phyloP scores from a whole-genome alignment of 331 rosid genomes.

The Rosa hybrid region DNA sequence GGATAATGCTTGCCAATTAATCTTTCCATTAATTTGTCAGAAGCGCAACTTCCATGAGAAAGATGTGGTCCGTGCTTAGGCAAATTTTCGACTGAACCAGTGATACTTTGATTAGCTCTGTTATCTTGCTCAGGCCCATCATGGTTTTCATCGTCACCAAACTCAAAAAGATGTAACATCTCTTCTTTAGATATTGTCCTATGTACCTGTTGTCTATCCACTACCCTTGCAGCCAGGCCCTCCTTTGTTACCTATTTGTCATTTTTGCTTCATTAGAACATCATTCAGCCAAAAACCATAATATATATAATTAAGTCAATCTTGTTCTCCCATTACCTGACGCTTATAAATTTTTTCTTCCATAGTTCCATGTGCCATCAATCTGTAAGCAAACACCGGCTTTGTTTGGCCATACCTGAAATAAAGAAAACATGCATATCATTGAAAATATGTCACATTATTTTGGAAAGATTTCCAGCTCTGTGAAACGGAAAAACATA shows the following conservation, averaged over 20 bases:
- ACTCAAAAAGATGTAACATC: conserved; percentile 96
- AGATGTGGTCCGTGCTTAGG: conserved; percentile 51
- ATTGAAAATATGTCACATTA: neutral
- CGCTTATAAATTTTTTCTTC: conserved; percentile 99
- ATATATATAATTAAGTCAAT: conserved; percentile 12
- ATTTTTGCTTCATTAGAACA: conserved; percentile 31
- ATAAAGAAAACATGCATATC: conserved; percentile 10
- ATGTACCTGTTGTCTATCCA: conserved; percentile 91
- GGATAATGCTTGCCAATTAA: conserved; percentile 81
- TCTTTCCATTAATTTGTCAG: conserved; percentile 92
- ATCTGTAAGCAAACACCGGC: conserved; percentile 93
- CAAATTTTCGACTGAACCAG: conserved; percentile 40
- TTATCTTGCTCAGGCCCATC: conserved; percentile 61
- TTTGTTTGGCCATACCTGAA: conserved; percentile 95
- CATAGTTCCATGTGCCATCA: conserved; percentile 99
- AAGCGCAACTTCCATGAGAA: conserved; percentile 74
- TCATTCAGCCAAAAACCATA: conserved; percentile 15
- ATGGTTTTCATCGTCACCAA: conserved; percentile 91
- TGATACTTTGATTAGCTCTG: conserved; percentile 36
- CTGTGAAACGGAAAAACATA: conserved; percentile 10
- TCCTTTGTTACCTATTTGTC: conserved; percentile 86
- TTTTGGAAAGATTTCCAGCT: neutral
- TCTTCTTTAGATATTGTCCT: conserved; percentile 95
- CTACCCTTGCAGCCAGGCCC: conserved; percentile 97
- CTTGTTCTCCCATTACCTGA: conserved; percentile 56